Base-by-base conservation (phyloP, 768 basidiomycete genomes). In the Albatrellus ellisii region DNA sequence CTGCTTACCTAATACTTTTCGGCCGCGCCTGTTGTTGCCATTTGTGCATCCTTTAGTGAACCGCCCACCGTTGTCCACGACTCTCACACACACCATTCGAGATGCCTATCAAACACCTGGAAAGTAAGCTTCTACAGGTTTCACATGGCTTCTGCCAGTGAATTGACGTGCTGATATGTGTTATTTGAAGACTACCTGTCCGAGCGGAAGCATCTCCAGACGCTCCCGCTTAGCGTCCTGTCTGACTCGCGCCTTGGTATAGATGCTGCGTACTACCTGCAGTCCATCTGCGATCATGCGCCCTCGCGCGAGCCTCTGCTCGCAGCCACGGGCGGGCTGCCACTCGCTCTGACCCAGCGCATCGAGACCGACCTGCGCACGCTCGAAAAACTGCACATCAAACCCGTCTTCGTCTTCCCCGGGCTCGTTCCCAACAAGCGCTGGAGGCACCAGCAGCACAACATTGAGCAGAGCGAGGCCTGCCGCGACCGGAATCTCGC, bases 391-490 rank as follows among this genome's bases (percentile, higher is more conserved):
- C 68, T 86, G 26, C 79, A 74, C 51, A 97, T 99, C 70, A 95
- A 94, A 58, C 95, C 95, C 17, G 89, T 99, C n/a, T 94, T 99
- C 54, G 88, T 99, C 39, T 98, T 98, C 62, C 78, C 87, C 12
- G 95, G 95, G 4, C 68, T 99, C 25, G 66, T 77, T 1, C 84
- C 87, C 1, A 77, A 77, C 52, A 79, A 78, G 48, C 75, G 82
- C 43, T 72, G 70, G 65, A 84, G 83, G 59, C 70, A 69, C 9
- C 69, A 71, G 44, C 71, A 74, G 34, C 67, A 75, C 50, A 67
- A 65, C 37, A 46, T 53, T 28, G 66, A 65, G 48, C 59, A 62
- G 49, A 63, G 60, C 35, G 82, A 88, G 35, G 77, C 77, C 14
- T 82, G 79, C 58, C 70, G 77, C 37, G 86, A 85, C 58, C 64